Percentiles rank a stretch among this genome's conserved stretches.
These are phyloP conservation scores for Halteria grandinella DNA, from an alignment of 73 alveolate species.

Conservation along the genomic window DNA sequence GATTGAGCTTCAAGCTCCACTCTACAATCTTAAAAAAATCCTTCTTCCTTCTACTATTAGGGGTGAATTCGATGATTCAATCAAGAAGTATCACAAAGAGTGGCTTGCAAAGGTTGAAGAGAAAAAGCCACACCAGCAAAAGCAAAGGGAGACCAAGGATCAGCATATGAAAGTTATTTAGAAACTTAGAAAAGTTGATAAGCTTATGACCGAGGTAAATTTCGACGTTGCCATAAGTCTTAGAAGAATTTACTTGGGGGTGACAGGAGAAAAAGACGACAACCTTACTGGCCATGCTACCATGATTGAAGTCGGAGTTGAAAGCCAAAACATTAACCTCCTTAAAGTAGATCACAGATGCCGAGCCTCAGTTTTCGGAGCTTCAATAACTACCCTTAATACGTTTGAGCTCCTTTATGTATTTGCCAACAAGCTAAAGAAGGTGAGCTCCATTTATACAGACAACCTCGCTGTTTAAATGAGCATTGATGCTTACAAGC, in stretches of 20 bases:
- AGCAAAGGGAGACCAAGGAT: constrained; percentile 11
- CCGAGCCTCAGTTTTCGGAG: constrained; percentile 25
- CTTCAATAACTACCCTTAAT: constrained; percentile 35
- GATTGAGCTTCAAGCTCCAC: constrained; percentile 7
- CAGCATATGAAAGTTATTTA: not conserved
- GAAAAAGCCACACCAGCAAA: constrained; percentile 10
- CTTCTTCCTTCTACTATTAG: not conserved
- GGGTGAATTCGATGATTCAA: not conserved
- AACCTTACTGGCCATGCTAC: not conserved
- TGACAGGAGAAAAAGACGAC: constrained; percentile 50
- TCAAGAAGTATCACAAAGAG: not conserved
- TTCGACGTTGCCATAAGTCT: constrained; percentile 20
- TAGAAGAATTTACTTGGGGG: constrained; percentile 12
- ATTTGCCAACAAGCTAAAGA: constrained; percentile 25
- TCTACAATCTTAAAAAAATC: constrained; percentile 12
- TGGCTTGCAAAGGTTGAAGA: constrained; percentile 1
- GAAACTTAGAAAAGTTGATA: constrained; percentile 27
- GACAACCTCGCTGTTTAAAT: constrained; percentile 32
- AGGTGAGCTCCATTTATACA: not conserved
- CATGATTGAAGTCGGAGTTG: constrained; percentile 34
- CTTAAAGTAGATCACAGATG: constrained; percentile 29
- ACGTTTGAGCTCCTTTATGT: constrained; percentile 41
- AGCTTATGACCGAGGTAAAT: constrained; percentile 2
- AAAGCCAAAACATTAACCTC: constrained; percentile 7
- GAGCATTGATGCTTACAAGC: constrained; percentile 5